A percentile compares a stretch with the other conserved stretches of the same genome.
phyloP scores from a whole-genome alignment of 169 alveolate genomes.

The Eimeria brunetti region DNA sequence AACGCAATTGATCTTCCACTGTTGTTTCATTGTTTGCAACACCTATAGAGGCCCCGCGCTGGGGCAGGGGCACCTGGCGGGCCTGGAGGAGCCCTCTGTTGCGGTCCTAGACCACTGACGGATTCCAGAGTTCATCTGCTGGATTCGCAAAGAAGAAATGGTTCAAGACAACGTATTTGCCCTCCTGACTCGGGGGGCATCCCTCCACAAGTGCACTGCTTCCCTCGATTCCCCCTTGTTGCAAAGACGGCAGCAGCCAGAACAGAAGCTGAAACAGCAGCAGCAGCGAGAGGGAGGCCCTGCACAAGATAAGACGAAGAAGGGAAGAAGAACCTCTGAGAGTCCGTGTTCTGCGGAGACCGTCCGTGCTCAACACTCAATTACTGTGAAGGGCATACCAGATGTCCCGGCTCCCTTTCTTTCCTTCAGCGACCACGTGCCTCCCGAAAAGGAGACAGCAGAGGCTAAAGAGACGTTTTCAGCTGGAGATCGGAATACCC shows the following conservation, averaged over 20 bases:
- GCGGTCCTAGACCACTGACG: not conserved
- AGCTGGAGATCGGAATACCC: not conserved
- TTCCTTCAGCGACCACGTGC: constrained; percentile 31
- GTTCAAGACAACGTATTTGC: not conserved
- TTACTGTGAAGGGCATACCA: constrained; percentile 6
- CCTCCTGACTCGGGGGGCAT: constrained; percentile 33
- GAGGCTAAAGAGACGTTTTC: not conserved
- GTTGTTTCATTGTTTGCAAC: not conserved
- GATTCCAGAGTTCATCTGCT: not conserved
- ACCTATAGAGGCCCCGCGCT: not conserved
- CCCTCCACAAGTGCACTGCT: constrained; percentile 36
- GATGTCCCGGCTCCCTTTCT: constrained; percentile 5
- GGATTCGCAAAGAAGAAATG: not conserved
- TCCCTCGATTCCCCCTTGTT: constrained; percentile 33
- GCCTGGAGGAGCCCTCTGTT: not conserved
- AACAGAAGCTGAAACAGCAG: not conserved
- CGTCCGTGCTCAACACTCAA: constrained; percentile 4
- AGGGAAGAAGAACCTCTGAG: not conserved
- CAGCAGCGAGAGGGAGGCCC: not conserved
- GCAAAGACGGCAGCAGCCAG: not conserved
- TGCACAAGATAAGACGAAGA: not conserved
- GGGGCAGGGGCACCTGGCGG: constrained; percentile 15
- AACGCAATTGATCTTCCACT: not conserved
- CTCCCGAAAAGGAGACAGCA: not conserved
- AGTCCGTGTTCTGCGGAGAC: constrained; percentile 26